Evolutionary conservation across 73 alveolate species (phyloP).

Genomic region (Paramecium pentaurelia): DNA sequence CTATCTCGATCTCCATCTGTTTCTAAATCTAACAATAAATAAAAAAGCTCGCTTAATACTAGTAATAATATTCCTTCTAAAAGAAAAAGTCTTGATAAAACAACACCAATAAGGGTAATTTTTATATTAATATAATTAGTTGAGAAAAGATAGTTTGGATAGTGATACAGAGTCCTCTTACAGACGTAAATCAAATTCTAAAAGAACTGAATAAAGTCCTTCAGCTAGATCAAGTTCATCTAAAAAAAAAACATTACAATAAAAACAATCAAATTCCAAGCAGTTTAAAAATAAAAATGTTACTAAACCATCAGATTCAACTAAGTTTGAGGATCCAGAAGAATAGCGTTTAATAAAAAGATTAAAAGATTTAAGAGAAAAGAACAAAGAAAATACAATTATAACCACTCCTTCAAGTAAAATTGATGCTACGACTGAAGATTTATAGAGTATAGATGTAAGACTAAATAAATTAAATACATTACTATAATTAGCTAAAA

Average conservation of each 20-base stretch:
- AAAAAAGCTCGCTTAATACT: background rate
- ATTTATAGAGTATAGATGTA: background rate
- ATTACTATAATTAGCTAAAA: background rate
- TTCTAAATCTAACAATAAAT: background rate
- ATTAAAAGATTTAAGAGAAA: constrained; percentile 11
- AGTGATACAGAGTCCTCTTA: background rate
- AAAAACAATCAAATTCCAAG: background rate
- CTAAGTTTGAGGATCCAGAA: background rate
- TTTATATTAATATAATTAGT: background rate
- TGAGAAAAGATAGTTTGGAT: background rate
- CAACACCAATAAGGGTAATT: constrained; percentile 9
- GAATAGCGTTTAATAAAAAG: background rate
- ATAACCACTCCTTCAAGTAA: background rate
- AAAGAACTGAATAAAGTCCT: background rate
- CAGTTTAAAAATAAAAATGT: background rate
- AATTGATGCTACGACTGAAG: background rate
- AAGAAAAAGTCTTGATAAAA: background rate
- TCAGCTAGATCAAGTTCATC: constrained; percentile 2
- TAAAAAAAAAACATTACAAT: background rate
- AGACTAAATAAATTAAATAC: background rate
- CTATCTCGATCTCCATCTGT: background rate
- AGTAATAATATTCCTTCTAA: background rate
- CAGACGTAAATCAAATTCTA: background rate
- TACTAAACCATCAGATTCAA: background rate
- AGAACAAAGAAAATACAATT: background rate